Evolutionary conservation across 2,329 filamentous ascomycete genomes (phyloP), one percentile per base, ranked within the genome.

Genomic region (Aspergillus cejpii): DNA sequence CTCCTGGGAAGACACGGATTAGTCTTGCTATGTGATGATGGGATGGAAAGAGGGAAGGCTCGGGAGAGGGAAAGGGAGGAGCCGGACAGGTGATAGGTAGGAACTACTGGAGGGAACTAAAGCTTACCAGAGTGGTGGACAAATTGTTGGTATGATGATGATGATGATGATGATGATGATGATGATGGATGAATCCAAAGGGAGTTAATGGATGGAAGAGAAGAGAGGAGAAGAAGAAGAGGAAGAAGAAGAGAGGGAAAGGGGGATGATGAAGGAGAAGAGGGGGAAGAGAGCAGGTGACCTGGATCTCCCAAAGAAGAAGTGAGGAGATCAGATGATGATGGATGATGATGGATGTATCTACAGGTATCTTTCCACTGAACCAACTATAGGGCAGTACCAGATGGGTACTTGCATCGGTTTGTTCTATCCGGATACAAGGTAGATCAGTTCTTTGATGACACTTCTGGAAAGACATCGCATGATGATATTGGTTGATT

Each of bases 231-330:
- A 44, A 47, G 44, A 44, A 40, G 41, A 43, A 29, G 36, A 50
- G 38, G 34, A 39, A 15, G 34, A 31, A 15, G 31, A 26, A 17
- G 38, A 20, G 36, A 34, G 28, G 33, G 37, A 34, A 48, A 34
- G 39, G 44, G 50, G 45, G 31, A 26, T 36, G 29, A 39, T 24
- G 34, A 26, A 37, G 29, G 28, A 38, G 26, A 37, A 29, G 33
- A 42, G 28, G 23, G 38, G 47, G 46, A 28, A 38, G 43, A 49
- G 49, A 44, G 58, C 61, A 64, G 61, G 60, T 64, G 62, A 66
- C 58, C 53, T 48, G 45, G 54, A 37, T 50, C 49, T 48, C 34
- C 47, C 36, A 44, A 36, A 28, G 23, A 10, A 6, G 21, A 39
- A 31, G 38, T 29, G 26, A 41, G 28, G 19, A 31, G 39, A 29